Percentiles rank a stretch among this genome's conserved stretches.
These are phyloP conservation scores for Epichloe sibirici DNA, from an alignment of 2,329 filamentous ascomycete species.

Conservation along the genomic window DNA sequence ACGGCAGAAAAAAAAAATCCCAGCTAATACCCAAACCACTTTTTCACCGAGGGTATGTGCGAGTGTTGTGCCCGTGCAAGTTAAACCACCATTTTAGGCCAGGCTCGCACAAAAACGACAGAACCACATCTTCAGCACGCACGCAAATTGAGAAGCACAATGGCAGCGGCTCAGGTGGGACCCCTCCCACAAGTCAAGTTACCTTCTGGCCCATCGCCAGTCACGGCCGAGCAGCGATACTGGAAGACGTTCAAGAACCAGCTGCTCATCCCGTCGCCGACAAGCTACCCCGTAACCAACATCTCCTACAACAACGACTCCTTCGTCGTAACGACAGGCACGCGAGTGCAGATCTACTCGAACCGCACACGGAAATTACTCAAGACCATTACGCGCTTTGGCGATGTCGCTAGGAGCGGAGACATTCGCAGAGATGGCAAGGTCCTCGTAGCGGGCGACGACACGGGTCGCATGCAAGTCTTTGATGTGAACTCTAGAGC, in stretches of 20 bases:
- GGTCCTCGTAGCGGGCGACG: constrained; percentile 82
- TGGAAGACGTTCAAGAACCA: constrained; percentile 94
- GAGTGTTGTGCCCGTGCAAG: neutral
- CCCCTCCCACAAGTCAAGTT: constrained; percentile 72
- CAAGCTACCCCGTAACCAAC: constrained; percentile 79
- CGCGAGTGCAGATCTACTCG: constrained; percentile 86
- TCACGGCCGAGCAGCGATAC: constrained; percentile 88
- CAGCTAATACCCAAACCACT: constrained; percentile 5
- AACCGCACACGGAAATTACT: constrained; percentile 81
- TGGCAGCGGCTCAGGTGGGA: constrained; percentile 62
- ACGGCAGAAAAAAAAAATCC: constrained; percentile 19
- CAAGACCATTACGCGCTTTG: constrained; percentile 90
- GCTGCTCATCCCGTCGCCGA: constrained; percentile 78
- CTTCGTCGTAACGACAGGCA: constrained; percentile 91
- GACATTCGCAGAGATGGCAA: constrained; percentile 81
- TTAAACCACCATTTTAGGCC: neutral
- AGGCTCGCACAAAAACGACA: too few relatives aligned
- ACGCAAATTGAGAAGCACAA: constrained; percentile 19
- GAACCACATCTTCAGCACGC: neutral
- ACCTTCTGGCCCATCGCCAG: constrained; percentile 65
- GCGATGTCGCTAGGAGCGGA: constrained; percentile 79
- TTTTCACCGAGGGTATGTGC: neutral
- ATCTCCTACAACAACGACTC: constrained; percentile 68
- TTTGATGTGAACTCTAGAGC: constrained; percentile 83
- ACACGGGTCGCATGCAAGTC: constrained; percentile 84